Base-by-base conservation (phyloP, 1,284 basidiomycete genomes). In the Ustilago nuda region DNA sequence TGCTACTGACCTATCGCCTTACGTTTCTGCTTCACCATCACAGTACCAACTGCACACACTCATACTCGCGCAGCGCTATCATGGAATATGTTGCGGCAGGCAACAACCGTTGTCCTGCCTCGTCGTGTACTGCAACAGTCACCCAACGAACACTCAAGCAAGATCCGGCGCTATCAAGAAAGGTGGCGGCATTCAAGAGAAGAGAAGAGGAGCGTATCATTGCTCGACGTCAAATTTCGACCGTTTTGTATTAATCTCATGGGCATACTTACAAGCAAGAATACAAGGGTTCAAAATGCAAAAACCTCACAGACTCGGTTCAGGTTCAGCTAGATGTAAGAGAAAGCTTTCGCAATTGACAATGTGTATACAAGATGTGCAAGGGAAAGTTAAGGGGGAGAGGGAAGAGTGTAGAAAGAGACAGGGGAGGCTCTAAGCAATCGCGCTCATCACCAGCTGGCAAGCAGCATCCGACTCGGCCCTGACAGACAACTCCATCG, bases 401-500 rank as follows among this genome's bases (percentile, higher is more conserved):
- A 30, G 30, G n/a, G 19, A 30, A 30, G 54, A 12, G 45, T 50
- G 12, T 27, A 30, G 58, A 46, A 19, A 41, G 48, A 13, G 36
- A 39, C 4, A 51, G 36, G 15, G 12, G 17, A 35, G 19, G 53
- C 39, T 30, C 46, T 78, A 82, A 9, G 80, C 80, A 85, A 99
- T 95, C 56, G 97, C 96, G 46, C 92, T 90, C 76, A 98, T 89
- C 43, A 99, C 92, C 65, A 99, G 89, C 80, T 91, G 89, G 82
- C 93, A 94, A 30, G 92, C 93, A 74, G 91, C 91, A 84, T 94
- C 91, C 87, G 92, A 92, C 86, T 99, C 95, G 58, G 94, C 94
- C 56, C 96, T 91, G n/a, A 97, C 95, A 19, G 90, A 89, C 58
- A 99, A 88, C 88, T 99, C 96, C 77, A 99, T 88, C 46, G 94